Percentiles rank a stretch among this genome's conserved stretches.
Evolutionary conservation across 345 rosid genomes (phyloP).

Genomic region (Zanthoxylum bungeanum): DNA sequence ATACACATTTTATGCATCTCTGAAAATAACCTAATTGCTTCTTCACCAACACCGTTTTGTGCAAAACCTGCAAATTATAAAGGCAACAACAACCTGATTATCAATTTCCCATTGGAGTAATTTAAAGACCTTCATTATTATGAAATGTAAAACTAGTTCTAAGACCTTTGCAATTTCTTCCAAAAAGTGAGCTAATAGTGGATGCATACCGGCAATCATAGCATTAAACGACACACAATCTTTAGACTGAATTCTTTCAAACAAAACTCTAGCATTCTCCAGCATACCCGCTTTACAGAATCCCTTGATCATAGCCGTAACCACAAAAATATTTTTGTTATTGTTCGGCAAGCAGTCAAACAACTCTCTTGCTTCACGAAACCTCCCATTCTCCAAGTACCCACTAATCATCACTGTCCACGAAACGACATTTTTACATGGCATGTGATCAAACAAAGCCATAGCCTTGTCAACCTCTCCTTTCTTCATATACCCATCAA

Average conservation of each 20-base stretch:
- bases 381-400: constrained; percentile 31
- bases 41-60: constrained; percentile 26
- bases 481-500: too few relatives aligned
- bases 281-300: constrained; percentile 37
- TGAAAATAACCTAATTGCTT: constrained; percentile 24
- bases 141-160: too few relatives aligned
- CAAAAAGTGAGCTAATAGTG: not conserved
- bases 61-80: constrained; percentile 22
- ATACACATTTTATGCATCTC: constrained; percentile 20
- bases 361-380: constrained; percentile 28
- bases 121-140: too few relatives aligned
- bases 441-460: constrained; percentile 29
- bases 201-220: constrained; percentile 30
- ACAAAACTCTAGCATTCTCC: too few relatives aligned
- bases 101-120: not conserved
- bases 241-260: too few relatives aligned
- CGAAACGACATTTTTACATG: constrained; percentile 24
- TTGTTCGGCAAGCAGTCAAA: constrained; percentile 21
- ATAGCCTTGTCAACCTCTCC: constrained; percentile 37
- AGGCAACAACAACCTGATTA: not conserved
- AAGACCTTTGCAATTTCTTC: not conserved
- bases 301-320: constrained; percentile 33
- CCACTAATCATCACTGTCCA: too few relatives aligned
- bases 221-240: constrained; percentile 41
- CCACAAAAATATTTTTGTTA: constrained; percentile 23